Percentiles rank a stretch among this genome's conserved stretches.
phyloP scores from a whole-genome alignment of 2,329 filamentous ascomycete species.

The Aotearoamyces nothofagi region DNA sequence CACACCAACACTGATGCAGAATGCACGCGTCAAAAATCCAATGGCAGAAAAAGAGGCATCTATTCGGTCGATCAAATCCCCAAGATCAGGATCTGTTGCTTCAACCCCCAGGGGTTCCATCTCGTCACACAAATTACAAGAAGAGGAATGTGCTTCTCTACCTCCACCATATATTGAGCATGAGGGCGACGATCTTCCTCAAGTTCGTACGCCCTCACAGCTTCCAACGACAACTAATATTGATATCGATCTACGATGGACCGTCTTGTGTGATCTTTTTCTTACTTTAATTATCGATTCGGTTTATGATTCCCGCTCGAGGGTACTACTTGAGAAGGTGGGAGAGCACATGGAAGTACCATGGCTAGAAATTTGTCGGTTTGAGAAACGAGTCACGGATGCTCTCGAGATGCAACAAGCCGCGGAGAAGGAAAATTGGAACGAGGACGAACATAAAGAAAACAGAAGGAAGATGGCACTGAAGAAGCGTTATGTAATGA shows the following conservation, averaged over 20 bases:
- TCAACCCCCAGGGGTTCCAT: constrained; percentile 21
- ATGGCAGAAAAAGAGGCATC: constrained; percentile 41
- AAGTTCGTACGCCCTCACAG: constrained; percentile 70
- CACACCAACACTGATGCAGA: constrained; percentile 76
- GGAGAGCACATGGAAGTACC: constrained; percentile 66
- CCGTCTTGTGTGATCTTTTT: constrained; percentile 89
- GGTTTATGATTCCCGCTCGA: constrained; percentile 78
- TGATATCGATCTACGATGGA: constrained; percentile 95
- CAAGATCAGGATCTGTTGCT: constrained; percentile 10
- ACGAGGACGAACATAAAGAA: constrained; percentile 90
- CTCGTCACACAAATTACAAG: constrained; percentile 17
- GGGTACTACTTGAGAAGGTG: constrained; percentile 69
- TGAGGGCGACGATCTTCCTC: constrained; percentile 55
- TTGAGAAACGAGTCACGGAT: constrained; percentile 94
- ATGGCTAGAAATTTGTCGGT: constrained; percentile 89
- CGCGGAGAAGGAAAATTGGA: constrained; percentile 92
- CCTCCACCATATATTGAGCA: constrained; percentile 48
- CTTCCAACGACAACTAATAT: constrained; percentile 70
- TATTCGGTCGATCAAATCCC: constrained; percentile 12
- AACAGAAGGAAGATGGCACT: constrained; percentile 64
- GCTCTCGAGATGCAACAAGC: constrained; percentile 95
- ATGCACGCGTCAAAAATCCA: constrained; percentile 84
- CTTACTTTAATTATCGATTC: constrained; percentile 94
- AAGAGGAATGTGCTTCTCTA: constrained; percentile 32
- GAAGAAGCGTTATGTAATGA: constrained; percentile 78